Percentiles rank a stretch among this genome's conserved stretches.
Conservation (phyloP, 148 eudicot genomes). For the Gaultheria prostrata region DNA sequence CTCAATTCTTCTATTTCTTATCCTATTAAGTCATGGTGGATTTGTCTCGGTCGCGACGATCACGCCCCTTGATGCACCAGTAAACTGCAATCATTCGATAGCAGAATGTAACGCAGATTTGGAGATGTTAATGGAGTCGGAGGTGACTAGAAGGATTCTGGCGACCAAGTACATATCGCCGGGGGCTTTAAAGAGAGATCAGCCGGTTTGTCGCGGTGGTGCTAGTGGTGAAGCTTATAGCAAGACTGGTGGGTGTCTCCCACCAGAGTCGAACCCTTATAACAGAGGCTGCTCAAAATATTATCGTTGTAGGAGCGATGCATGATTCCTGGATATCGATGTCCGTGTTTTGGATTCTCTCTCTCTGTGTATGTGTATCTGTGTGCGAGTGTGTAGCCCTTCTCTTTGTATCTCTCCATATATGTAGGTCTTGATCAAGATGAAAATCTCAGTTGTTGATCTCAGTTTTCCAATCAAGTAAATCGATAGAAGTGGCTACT, state of each 20-base stretch:
- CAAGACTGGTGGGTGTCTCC: constrained; percentile 6
- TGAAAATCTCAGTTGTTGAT: background rate
- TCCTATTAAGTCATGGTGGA: background rate
- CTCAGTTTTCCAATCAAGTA: background rate
- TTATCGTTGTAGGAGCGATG: constrained; percentile 7
- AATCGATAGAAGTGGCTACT: background rate
- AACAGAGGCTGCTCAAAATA: constrained; percentile 16
- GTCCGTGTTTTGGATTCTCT: background rate
- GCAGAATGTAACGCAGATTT: constrained; percentile 40
- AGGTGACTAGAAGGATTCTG: constrained; percentile 42
- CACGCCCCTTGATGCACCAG: background rate
- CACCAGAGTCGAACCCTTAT: constrained; percentile 12
- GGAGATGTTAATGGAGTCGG: constrained; percentile 53
- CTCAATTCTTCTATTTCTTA: constrained; percentile 9
- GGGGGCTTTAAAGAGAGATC: constrained; percentile 52
- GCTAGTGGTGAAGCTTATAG: constrained; percentile 40
- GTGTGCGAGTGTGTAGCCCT: background rate
- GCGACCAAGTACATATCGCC: constrained; percentile 44
- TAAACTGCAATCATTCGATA: constrained; percentile 45
- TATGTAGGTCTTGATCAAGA: background rate
- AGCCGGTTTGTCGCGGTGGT: constrained; percentile 63
- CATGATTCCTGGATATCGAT: background rate
- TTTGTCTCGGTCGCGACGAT: background rate
- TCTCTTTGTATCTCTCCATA: background rate
- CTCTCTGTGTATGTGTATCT: background rate